Base-by-base conservation (phyloP, 2,329 filamentous ascomycete genomes). In the Penicillium sumatraense region DNA sequence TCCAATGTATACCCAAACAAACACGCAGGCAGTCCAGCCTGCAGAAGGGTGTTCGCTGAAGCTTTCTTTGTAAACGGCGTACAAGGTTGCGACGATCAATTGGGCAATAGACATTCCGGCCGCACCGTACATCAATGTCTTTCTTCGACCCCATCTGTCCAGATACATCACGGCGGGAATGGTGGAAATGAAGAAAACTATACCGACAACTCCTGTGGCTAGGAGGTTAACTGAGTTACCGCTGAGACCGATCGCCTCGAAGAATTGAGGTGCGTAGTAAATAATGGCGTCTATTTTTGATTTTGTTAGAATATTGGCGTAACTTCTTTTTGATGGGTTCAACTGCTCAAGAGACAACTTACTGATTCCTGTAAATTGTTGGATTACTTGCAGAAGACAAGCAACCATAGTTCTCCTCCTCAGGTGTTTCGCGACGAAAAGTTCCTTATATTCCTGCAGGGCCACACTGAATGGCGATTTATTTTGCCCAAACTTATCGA, bases 101-200 rank as follows among this genome's bases (percentile, higher is more conserved):
- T 89, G 87, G 64, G 85, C 89, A 7, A 80, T 75, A 1, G 79
- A 84, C 87, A 90, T 90, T 7, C 86, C 88, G 11, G 89, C 75
- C 1, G 86, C 87, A 10, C 88, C 72, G 24, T 63, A 59, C 7
- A 72, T 57, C 7, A 74, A 55, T 8, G 72, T 60, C 1, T 62
- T 63, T 51, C 71, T 72, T 18, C 72, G 64, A 5, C 70, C 71
- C 8, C 71, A 53, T 21, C 62, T 65, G 47, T 73, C 70, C n/a
- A 73, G 60, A 46, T 63, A 71, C 11, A 73, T 56, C 14, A 73
- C 64, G 11, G 69, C 65, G 1, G 70, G 69, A n/a, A 72, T 68
- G 7, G 66, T 67, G 18, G 60, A 61, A 13, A 68, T 49, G 46
- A 66, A 68, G 58, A 61, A 62, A 24, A 63, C 66, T 14, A 70